Percentiles rank a stretch among this genome's conserved stretches.
Evolutionary conservation across 2,329 filamentous ascomycete species (phyloP).

Genomic region (Xylariales sp.): DNA sequence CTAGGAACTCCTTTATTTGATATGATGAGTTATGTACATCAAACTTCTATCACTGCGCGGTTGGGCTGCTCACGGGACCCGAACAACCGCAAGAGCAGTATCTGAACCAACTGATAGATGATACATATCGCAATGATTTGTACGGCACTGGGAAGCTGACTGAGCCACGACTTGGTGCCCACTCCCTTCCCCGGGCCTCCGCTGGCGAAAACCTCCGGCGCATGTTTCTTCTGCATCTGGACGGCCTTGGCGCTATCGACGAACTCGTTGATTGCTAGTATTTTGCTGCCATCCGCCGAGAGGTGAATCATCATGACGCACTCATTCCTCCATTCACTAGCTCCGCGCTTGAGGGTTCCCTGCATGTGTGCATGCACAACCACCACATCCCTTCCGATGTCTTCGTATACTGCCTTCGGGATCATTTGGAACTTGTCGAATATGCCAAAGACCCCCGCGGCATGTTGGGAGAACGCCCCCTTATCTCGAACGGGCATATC

Average conservation of each 20-base stretch:
- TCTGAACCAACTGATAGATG: slow-evolving; percentile 2
- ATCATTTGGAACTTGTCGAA: slow-evolving; percentile 37
- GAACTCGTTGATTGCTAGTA: slow-evolving; percentile 31
- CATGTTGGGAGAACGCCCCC: slow-evolving; percentile 33
- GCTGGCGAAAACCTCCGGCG: slow-evolving; percentile 23
- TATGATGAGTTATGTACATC: not conserved
- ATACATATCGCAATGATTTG: slow-evolving; percentile 2
- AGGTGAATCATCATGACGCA: slow-evolving; percentile 29
- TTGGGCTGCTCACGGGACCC: not conserved
- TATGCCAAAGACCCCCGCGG: slow-evolving; percentile 33
- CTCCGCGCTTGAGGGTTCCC: slow-evolving; percentile 20
- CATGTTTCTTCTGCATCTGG: slow-evolving; percentile 27
- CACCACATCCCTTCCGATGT: slow-evolving; percentile 27
- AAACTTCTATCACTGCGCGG: not conserved
- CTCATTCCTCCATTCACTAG: slow-evolving; percentile 25
- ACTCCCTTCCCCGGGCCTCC: not conserved
- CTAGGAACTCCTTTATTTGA: too few relatives aligned
- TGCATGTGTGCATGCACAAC: slow-evolving; percentile 33
- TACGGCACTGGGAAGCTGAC: not conserved
- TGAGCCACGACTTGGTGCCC: not conserved
- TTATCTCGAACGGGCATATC: slow-evolving; percentile 30
- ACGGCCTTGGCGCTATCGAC: slow-evolving; percentile 36
- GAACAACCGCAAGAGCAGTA: not conserved
- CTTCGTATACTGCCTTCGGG: slow-evolving; percentile 29
- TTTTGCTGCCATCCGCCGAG: slow-evolving; percentile 20